A percentile compares a stretch with the other conserved stretches of the same genome.
These are phyloP conservation scores for Clohesyomyces aquaticus DNA, from an alignment of 495 filamentous ascomycete species.

Conservation along the genomic window DNA sequence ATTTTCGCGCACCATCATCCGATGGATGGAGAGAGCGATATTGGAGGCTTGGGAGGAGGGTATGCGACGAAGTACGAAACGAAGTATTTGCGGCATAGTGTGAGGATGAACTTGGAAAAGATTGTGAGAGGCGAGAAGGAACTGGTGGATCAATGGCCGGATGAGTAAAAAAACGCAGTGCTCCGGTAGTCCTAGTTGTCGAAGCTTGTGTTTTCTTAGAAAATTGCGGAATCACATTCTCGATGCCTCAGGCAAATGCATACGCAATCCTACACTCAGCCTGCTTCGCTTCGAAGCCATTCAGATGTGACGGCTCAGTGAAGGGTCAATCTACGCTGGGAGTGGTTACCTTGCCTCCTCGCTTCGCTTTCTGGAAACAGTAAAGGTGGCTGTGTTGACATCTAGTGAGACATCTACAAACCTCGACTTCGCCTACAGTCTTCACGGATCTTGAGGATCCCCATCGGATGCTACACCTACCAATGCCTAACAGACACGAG, in stretches of 20 bases:
- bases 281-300: background rate
- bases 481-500: too few relatives aligned
- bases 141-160: constrained; percentile 36
- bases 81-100: constrained; percentile 56
- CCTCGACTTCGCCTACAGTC: too few relatives aligned
- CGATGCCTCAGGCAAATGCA: background rate
- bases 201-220: too few relatives aligned
- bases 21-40: constrained; percentile 51
- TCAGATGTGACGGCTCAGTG: too few relatives aligned
- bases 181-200: too few relatives aligned
- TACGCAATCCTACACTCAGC: background rate
- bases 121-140: constrained; percentile 32
- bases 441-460: too few relatives aligned
- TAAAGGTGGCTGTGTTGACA: too few relatives aligned
- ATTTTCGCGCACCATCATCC: constrained; percentile 54
- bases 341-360: too few relatives aligned
- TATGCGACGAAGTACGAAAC: constrained; percentile 50
- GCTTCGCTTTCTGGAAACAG: too few relatives aligned
- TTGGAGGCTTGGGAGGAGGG: constrained; percentile 45
- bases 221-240: background rate
- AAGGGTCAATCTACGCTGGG: too few relatives aligned
- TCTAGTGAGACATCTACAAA: too few relatives aligned
- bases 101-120: constrained; percentile 52
- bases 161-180: constrained; percentile 9
- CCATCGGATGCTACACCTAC: too few relatives aligned